Conservation (phyloP, 805 yeast species). For the Metschnikowia bowlesiae region DNA sequence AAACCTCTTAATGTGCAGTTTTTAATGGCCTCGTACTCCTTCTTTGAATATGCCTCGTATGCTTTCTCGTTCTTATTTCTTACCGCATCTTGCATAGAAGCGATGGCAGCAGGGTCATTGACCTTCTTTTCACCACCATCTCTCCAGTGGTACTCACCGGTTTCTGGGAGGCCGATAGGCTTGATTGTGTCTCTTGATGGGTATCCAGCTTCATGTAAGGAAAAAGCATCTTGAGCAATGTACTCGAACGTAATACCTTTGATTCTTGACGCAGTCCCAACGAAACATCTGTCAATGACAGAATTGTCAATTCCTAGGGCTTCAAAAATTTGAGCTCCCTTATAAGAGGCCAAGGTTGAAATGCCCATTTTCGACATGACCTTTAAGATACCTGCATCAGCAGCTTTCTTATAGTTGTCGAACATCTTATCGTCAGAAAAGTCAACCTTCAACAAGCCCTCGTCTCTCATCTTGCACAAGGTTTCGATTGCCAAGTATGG, state of each 20-base stretch:
- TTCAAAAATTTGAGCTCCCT: slow-evolving; percentile 98
- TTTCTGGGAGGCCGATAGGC: slow-evolving; percentile 78
- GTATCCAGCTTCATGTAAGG: slow-evolving; percentile 88
- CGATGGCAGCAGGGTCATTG: slow-evolving; percentile 92
- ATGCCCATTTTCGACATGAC: slow-evolving; percentile 99
- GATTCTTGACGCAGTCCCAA: slow-evolving; percentile 96
- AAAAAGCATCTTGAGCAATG: slow-evolving; percentile 94
- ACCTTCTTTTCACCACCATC: slow-evolving; percentile 97
- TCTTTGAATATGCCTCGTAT: slow-evolving; percentile 82
- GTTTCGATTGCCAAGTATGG: slow-evolving; percentile 94
- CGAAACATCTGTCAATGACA: slow-evolving; percentile 91
- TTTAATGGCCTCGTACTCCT: slow-evolving; percentile 86
- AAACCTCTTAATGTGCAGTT: slow-evolving; percentile 93
- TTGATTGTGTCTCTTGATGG: slow-evolving; percentile 70
- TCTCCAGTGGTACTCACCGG: slow-evolving; percentile 98
- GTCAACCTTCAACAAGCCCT: slow-evolving; percentile 58
- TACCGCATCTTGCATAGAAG: slow-evolving; percentile 96
- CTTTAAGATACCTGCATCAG: slow-evolving; percentile 88
- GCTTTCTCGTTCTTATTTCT: slow-evolving; percentile 93
- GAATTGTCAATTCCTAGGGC: slow-evolving; percentile 94
- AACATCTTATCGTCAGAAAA: slow-evolving; percentile 58
- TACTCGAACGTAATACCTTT: slow-evolving; percentile 93
- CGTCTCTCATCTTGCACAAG: slow-evolving; percentile 75
- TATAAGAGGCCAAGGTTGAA: slow-evolving; percentile 95
- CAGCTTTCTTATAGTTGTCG: slow-evolving; percentile 75